These are phyloP conservation scores for Antrodiella citrinella DNA, from an alignment of 768 basidiomycete genomes.

Conservation along the genomic window DNA sequence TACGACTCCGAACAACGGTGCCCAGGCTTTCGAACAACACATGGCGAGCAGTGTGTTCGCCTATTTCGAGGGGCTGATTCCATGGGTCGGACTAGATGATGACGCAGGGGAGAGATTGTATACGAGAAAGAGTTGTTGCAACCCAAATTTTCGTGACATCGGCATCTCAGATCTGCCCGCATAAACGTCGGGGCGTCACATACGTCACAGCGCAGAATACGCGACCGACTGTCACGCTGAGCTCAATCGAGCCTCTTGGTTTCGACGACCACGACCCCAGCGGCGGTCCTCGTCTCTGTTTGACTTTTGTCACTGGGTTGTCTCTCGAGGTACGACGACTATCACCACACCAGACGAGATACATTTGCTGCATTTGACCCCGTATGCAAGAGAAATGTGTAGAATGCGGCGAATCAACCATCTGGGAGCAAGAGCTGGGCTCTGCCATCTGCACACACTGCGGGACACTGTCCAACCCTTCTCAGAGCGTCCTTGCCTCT, in stretches of 20 bases:
- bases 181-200: not conserved
- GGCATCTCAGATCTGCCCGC: too few relatives aligned
- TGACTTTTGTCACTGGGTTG: not conserved
- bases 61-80: too few relatives aligned
- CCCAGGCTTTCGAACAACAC: too few relatives aligned
- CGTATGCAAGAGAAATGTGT: constrained; percentile 32
- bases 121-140: too few relatives aligned
- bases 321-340: not conserved
- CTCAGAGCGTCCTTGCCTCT: constrained; percentile 51
- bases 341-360: too few relatives aligned
- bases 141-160: too few relatives aligned
- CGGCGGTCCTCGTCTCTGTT: not conserved
- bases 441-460: constrained; percentile 64
- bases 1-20: too few relatives aligned
- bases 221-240: not conserved
- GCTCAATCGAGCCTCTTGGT: not conserved
- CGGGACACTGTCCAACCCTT: constrained; percentile 59
- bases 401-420: constrained; percentile 44
- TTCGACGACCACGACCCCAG: not conserved
- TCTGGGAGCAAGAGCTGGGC: constrained; percentile 49
- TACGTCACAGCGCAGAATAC: not conserved
- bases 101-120: too few relatives aligned
- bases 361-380: not conserved
- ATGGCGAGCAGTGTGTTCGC: too few relatives aligned
- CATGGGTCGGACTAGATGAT: too few relatives aligned